Evolutionary conservation across 2,329 filamentous ascomycete genomes (phyloP), one percentile per base, ranked within the genome.

Genomic region (Aspergillus phoenicis): DNA sequence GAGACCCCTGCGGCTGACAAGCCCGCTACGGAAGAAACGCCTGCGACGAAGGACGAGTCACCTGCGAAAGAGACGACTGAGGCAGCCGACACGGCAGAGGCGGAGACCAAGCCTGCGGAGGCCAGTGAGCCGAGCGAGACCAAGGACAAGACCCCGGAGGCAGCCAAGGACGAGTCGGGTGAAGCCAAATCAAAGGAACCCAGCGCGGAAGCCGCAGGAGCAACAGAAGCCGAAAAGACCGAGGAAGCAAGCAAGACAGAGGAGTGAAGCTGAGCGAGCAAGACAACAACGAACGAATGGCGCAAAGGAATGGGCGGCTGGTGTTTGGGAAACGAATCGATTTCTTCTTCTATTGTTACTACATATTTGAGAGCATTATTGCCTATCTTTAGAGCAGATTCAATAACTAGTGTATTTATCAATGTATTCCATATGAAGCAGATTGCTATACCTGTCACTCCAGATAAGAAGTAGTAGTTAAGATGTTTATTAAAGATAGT

Each of bases 231-330:
- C 48, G 39, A 57, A 26, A 70, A 77, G 43, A 64, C 72, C n/a
- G 71, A 73, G 54, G 75, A 72, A 52, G 68, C 69, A 13, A 64
- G 69, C 56, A 74, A 73, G 67, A 71, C 68, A 45, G 71, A 76
- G 62, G 70, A 70, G 62, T 68, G 56, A 55, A 61, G 61, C 33
- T 36, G 33, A 13, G 33, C 57, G 57, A 55, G 59, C 63, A 58
- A 62, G 62, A 64, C 13, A 54, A 60, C 63, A 60, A 68, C 68
- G 66, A 70, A 61, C 67, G 41, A 22, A 11, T 71, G 73, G 73
- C 74, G 74, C 70, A 75, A 75, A 54, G 68, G 72, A 65, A 66
- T 65, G 70, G 71, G 67, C 70, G 69, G 39, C 71, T 67, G 75
- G 75, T 75, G 74, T 77, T 77, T 71, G 61, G 67, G 71, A 45